Evolutionary conservation across 768 basidiomycete genomes (phyloP).

Genomic region (Suillus discolor): DNA sequence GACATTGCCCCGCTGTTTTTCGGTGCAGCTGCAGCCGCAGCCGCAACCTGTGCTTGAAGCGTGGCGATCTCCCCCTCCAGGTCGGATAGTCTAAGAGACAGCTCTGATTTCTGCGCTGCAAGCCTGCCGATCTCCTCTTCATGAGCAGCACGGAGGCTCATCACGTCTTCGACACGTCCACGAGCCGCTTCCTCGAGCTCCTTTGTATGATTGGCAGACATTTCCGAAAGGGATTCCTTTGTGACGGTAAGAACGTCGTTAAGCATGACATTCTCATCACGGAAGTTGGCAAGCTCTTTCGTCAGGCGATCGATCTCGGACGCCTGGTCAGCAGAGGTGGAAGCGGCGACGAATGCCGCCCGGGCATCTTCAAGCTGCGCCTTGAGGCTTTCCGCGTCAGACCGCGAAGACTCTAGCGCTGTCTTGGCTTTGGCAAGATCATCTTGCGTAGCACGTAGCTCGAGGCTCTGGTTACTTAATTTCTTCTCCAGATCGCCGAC

Average conservation of each 20-base stretch:
- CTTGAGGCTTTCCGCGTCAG: conserved; percentile 58
- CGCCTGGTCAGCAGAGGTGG: conserved; percentile 49
- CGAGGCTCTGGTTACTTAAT: conserved; percentile 60
- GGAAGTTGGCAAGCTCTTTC: conserved; percentile 60
- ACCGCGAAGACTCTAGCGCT: conserved; percentile 49
- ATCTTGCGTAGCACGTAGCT: conserved; percentile 84
- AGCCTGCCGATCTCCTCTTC: conserved; percentile 62
- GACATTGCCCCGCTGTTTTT: conserved; percentile 56
- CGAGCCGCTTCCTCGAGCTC: conserved; percentile 80
- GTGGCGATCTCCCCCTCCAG: conserved; percentile 78
- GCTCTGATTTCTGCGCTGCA: conserved; percentile 61
- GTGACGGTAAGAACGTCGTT: conserved; percentile 69
- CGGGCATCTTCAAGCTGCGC: conserved; percentile 68
- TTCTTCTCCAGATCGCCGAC: conserved; percentile 62
- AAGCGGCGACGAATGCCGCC: conserved; percentile 42
- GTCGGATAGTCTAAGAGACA: conserved; percentile 66
- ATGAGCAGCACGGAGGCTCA: conserved; percentile 58
- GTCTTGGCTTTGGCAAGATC: conserved; percentile 79
- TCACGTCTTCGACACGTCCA: conserved; percentile 69
- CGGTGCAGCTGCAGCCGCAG: conserved; percentile 45
- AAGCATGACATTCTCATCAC: conserved; percentile 68
- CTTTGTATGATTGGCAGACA: conserved; percentile 66
- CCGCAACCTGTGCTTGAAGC: conserved; percentile 53
- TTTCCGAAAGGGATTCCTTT: conserved; percentile 69
- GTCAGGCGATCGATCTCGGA: conserved; percentile 57